Evolutionary conservation across 768 basidiomycete species (phyloP), one percentile per base, ranked within the genome.

Genomic region (Russula olivacea): DNA sequence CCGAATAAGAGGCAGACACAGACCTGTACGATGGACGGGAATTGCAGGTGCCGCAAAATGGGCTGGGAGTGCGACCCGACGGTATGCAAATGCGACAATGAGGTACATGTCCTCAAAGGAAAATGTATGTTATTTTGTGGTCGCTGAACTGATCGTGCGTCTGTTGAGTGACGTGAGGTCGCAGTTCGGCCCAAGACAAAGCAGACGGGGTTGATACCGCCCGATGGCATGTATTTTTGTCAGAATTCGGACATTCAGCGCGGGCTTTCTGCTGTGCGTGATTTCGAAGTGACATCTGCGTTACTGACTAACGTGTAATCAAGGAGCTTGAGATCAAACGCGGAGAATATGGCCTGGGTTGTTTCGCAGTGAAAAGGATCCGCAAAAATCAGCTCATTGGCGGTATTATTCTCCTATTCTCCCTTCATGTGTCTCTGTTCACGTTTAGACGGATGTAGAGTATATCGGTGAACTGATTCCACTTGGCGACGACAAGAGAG

Each of bases 51-150:
- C 69, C 75, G 72, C 54, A 71, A 67, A 23, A 74, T 77, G 0
- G 69, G 74, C 10, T 76, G 83, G 40, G 89, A 90, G 70, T 91
- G 89, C 62, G 86, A 89, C 71, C 86, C 87, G 3, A 83, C 83
- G 40, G 61, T 88, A 10, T 91, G 89, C 64, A 7, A 68, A 12
- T 74, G 74, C 14, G 87, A 87, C 69, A 73, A 76, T 64, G 75
- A 79, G 58, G 78, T 70, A 83, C 30, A 9, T 23, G 17, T 25
- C 9, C 12, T 1, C 0, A 23, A 12, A 21, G 2, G 2, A 15
- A 41, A n/a, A 43, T 0, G 63, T 64, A 41, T 19, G 58, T 60
- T 19, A 14, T 5, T 41, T 23, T 43, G 21, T 28, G 30, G 9
- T 15, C n/a, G 4, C 11, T 40, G 41, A 17, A 1, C 1, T 2